These are phyloP conservation scores for Colletotrichum camelliae DNA, from an alignment of 2,329 filamentous ascomycete species.

Conservation along the genomic window DNA sequence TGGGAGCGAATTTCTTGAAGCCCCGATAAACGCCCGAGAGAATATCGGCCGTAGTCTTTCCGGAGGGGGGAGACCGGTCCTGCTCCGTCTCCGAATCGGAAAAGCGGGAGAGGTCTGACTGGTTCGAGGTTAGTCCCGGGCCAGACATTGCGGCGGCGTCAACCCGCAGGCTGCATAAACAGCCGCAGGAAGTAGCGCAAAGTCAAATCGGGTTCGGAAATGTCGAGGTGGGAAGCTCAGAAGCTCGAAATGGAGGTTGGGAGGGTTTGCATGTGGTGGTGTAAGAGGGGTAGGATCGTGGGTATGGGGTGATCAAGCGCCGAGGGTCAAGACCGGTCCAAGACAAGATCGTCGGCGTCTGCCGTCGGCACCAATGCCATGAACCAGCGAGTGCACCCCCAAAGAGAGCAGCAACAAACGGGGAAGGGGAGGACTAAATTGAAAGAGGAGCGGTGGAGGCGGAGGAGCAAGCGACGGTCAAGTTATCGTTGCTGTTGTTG, in stretches of 20 bases:
- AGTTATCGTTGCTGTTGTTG: not conserved
- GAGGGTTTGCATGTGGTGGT: constrained; percentile 1
- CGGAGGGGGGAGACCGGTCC: constrained; percentile 14
- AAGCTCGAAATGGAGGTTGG: not conserved
- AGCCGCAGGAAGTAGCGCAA: not conserved
- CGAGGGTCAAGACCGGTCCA: not conserved
- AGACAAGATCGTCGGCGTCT: not conserved
- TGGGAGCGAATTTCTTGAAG: constrained; percentile 52
- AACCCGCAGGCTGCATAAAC: constrained; percentile 1
- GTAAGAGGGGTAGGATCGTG: not conserved
- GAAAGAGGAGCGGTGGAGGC: not conserved
- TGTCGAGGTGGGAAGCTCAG: not conserved
- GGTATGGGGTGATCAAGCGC: not conserved
- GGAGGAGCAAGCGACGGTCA: not conserved
- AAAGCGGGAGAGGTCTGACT: constrained; percentile 39
- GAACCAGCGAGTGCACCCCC: not conserved
- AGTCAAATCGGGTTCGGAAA: not conserved
- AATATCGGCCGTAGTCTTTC: constrained; percentile 50
- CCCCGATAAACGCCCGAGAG: constrained; percentile 58
- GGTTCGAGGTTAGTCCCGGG: constrained; percentile 37
- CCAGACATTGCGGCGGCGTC: constrained; percentile 19
- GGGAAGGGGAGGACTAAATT: not conserved
- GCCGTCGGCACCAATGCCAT: not conserved
- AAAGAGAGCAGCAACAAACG: not conserved
- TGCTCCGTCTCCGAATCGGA: constrained; percentile 53